phyloP scores from a whole-genome alignment of 2,329 filamentous ascomycete genomes.

The Neonectria faginata region DNA sequence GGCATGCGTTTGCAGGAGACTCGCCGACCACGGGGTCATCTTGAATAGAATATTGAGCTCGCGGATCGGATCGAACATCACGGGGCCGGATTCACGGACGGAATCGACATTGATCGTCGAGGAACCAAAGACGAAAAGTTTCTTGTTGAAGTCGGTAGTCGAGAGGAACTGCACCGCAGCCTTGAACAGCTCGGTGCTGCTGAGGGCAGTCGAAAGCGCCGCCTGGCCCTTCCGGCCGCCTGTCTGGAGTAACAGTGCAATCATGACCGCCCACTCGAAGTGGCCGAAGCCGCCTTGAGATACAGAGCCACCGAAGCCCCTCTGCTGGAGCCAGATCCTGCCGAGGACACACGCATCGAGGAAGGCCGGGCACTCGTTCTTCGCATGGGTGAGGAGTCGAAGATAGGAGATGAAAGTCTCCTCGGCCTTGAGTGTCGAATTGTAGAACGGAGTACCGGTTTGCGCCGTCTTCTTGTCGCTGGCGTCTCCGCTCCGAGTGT shows the following conservation, averaged over 20 bases:
- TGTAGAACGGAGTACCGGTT: slow-evolving; percentile 84
- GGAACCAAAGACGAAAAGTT: slow-evolving; percentile 67
- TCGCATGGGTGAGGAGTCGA: slow-evolving; percentile 76
- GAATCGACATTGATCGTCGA: slow-evolving; percentile 48
- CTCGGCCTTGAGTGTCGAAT: slow-evolving; percentile 85
- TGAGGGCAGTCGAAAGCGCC: slow-evolving; percentile 82
- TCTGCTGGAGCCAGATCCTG: slow-evolving; percentile 88
- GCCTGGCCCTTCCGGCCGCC: slow-evolving; percentile 78
- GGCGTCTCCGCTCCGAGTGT: slow-evolving; percentile 69
- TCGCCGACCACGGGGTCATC: slow-evolving; percentile 88
- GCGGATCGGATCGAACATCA: slow-evolving; percentile 81
- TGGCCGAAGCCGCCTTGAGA: slow-evolving; percentile 87
- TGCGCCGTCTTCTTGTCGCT: slow-evolving; percentile 57
- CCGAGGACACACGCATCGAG: slow-evolving; percentile 88
- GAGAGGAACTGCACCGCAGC: slow-evolving; percentile 89
- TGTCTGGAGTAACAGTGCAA: slow-evolving; percentile 83
- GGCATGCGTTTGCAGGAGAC: slow-evolving; percentile 78
- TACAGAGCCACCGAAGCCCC: slow-evolving; percentile 79
- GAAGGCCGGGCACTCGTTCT: slow-evolving; percentile 78
- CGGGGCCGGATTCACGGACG: slow-evolving; percentile 65
- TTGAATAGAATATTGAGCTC: slow-evolving; percentile 89
- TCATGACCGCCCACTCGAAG: slow-evolving; percentile 88
- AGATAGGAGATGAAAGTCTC: slow-evolving; percentile 79
- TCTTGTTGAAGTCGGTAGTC: slow-evolving; percentile 76
- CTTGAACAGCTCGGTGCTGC: slow-evolving; percentile 94